These are phyloP conservation scores for Salvia sclarea DNA, from an alignment of 305 asterid species.

Conservation along the genomic window DNA sequence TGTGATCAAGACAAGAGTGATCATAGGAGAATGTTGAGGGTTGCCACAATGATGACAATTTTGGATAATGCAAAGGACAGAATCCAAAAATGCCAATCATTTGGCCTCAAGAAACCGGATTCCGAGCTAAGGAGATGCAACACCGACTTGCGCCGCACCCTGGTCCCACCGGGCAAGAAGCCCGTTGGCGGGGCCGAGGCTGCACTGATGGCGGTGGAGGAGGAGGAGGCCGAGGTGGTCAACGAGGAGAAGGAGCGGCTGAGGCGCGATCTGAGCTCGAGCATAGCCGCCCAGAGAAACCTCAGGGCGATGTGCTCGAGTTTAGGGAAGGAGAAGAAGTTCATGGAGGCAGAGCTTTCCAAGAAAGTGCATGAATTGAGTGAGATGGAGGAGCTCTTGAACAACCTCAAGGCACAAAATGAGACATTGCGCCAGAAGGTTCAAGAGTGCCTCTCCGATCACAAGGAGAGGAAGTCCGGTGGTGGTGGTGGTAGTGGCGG, in stretches of 20 bases:
- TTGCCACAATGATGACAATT: slow-evolving; percentile 89
- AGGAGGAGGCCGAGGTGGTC: slow-evolving; percentile 12
- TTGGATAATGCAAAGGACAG: slow-evolving; percentile 67
- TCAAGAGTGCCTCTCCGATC: slow-evolving; percentile 42
- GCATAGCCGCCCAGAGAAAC: slow-evolving; percentile 66
- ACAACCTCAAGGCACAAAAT: slow-evolving; percentile 63
- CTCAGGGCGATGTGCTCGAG: slow-evolving; percentile 71
- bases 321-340: slow-evolving; percentile 78
- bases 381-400: slow-evolving; percentile 73
- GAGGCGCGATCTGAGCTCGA: slow-evolving; percentile 51
- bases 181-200: slow-evolving; percentile 30
- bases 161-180: slow-evolving; percentile 34
- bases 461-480: slow-evolving; percentile 32
- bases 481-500: slow-evolving; percentile 19
- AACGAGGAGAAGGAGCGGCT: slow-evolving; percentile 61
- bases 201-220: not conserved
- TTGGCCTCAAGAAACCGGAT: slow-evolving; percentile 49
- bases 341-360: slow-evolving; percentile 69
- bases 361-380: slow-evolving; percentile 58
- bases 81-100: slow-evolving; percentile 74
- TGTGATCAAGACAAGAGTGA: slow-evolving; percentile 64
- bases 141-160: slow-evolving; percentile 35
- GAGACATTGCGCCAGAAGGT: slow-evolving; percentile 53
- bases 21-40: slow-evolving; percentile 78
- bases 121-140: slow-evolving; percentile 45